phyloP scores from a whole-genome alignment of 75 land plant species.

The Adiantum capillusveneris region DNA sequence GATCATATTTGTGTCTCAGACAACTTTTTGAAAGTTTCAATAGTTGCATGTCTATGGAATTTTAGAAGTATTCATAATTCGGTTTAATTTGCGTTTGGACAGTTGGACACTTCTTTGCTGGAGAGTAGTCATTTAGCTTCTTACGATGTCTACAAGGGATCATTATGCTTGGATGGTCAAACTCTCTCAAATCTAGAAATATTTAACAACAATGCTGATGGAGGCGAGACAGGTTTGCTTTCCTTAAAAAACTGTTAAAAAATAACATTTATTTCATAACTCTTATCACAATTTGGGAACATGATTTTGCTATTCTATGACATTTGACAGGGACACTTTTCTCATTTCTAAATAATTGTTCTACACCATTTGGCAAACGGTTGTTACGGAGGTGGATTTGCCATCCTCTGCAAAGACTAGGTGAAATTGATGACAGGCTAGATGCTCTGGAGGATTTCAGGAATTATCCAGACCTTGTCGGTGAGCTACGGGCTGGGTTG shows the following conservation, averaged over 20 bases:
- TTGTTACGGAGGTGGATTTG: constrained; percentile 87
- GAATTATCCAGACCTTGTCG: constrained; percentile 33
- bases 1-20: no score
- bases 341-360: constrained; percentile 67
- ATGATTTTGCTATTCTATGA: neutral
- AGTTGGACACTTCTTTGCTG: constrained; percentile 59
- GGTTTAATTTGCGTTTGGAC: constrained; percentile 4
- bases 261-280: no score
- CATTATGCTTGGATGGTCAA: constrained; percentile 84
- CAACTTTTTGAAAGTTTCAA: no score
- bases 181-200: constrained; percentile 85
- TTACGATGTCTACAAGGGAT: constrained; percentile 70
- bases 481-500: constrained; percentile 32
- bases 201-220: constrained; percentile 74
- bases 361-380: constrained; percentile 83
- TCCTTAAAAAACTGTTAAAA: no score
- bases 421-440: constrained; percentile 58
- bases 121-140: constrained; percentile 56
- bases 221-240: constrained; percentile 58
- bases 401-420: constrained; percentile 68
- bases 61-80: no score
- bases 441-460: constrained; percentile 58
- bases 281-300: neutral
- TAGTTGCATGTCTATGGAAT: no score
- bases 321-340: constrained; percentile 63